Evolutionary conservation across 306 rosid species (phyloP), one percentile per base, ranked within the genome.

Genomic region (Crotalaria pallida): DNA sequence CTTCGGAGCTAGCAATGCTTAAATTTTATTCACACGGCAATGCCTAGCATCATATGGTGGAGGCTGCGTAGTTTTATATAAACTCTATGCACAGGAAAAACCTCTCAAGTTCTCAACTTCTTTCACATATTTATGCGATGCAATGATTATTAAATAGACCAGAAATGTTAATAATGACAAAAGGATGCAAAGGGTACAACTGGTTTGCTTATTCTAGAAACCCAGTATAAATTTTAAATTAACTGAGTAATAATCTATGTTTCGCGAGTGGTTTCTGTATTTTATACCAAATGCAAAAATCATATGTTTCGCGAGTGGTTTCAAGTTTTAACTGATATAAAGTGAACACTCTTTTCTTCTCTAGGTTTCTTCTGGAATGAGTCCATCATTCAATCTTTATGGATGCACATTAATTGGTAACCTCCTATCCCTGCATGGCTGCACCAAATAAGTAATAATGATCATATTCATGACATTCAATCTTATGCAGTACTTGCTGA

Each of bases 291-390:
- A 12, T 10, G 44, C 18, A 21, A 59, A 34, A 7, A 43, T 44
- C 55, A 10, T 22, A 19, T 15, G 23, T n/a, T 38, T 26, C 48
- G 22, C 51, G 27, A 53, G 17, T 19, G n/a, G n/a, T n/a, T n/a
- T n/a, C 47, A 22, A 51, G 67, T 62, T 58, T 69, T 24, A 31
- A 48, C 60, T 31, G 22, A 58, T 10, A 15, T 21, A 15, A 29
- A 27, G 49, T 16, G 41, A 38, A n/a, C 72, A 22, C 49, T 58
- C 66, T 63, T 69, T 47, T 73, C 27, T 38, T 67, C 49, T 53
- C 77, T 75, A 91, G 97, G 96, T 91, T 83, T 83, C 97, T 69
- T 91, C 97, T 16, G 97, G 97, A 66, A 91, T 91, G 97, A 91
- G 92, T 58, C 97, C 96, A 10, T 82, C 78, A 26, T 79, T 92